Base-by-base conservation (phyloP, 2,329 filamentous ascomycete species). In the Chaetomium globosum region DNA sequence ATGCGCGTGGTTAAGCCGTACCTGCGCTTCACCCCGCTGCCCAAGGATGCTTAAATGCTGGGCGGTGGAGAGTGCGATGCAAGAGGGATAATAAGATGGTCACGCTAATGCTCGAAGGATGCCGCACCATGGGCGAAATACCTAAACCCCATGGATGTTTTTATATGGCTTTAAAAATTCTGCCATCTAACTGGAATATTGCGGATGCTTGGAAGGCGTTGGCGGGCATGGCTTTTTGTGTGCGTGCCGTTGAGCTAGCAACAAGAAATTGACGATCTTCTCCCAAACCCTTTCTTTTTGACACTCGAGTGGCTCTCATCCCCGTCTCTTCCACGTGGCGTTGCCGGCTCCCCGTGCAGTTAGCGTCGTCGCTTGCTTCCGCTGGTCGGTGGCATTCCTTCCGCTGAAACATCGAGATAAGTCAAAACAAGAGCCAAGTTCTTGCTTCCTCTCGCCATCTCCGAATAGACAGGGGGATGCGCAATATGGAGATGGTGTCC, bases 1-100 rank as follows among this genome's bases (percentile, higher is more conserved):
- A 85, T 88, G 79, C 82, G 83, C 75, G 83, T 84, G 70, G 84
- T 89, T 77, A 89, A 89, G 83, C 86, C 86, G 64, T 90, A 93
- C 80, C 82, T 93, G 75, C 84, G 90, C 77, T 92, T 89, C 79
- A 92, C 90, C 52, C 80, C 85, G 68, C 80, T 89, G 64, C 80
- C 86, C 74, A 85, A 87, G 80, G 82, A 85, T 65, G 73, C 73
- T 59, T 78, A 75, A 69, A 53, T 31, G 59, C 19, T 30, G 7
- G 28, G n/a, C 30, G 28, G 46, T 28, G 59, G 12, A 28, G 16
- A 39, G 55, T 31, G 36, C 31, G 48, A 59, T 26, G 28, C 9
- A 59, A 43, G 23, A 19, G 13, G 39, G 19, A n/a, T 48, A 39
- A 30, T 13, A 21, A 31, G 56, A 49, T 30, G 49, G 43, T 36